A percentile compares a stretch with the other conserved stretches of the same genome.
phyloP scores from a whole-genome alignment of 352 stramenopile genomes.

The Globisporangium perplexum region DNA sequence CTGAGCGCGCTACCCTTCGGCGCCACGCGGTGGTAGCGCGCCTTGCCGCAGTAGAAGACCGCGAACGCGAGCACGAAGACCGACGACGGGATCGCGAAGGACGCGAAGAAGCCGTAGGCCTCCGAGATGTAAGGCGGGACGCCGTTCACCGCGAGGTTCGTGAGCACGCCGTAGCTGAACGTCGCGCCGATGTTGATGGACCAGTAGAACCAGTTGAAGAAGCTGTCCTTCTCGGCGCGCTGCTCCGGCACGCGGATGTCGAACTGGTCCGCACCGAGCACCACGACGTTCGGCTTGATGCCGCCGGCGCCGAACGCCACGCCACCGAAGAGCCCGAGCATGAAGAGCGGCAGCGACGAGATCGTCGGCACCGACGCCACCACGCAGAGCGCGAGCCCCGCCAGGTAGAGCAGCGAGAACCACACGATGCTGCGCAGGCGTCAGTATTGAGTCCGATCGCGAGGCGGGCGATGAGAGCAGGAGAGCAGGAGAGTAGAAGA shows the following conservation, averaged over 20 bases:
- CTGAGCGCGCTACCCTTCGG: constrained; percentile 73
- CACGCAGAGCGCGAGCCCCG: constrained; percentile 63
- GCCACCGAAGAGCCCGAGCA: constrained; percentile 78
- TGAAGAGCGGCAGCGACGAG: constrained; percentile 64
- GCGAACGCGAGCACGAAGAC: constrained; percentile 74
- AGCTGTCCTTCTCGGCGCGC: constrained; percentile 78
- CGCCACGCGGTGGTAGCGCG: constrained; percentile 56
- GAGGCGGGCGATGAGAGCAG: too few species aligned
- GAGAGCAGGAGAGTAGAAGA: too few species aligned
- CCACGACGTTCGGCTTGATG: constrained; percentile 76
- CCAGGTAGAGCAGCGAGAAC: constrained; percentile 73
- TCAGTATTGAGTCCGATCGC: too few species aligned
- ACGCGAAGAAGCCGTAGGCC: constrained; percentile 84
- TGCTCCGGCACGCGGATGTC: constrained; percentile 63
- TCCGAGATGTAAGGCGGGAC: constrained; percentile 75
- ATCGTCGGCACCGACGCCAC: constrained; percentile 47
- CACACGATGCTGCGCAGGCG: constrained; percentile 43
- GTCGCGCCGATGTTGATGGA: constrained; percentile 90
- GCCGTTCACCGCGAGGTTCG: constrained; percentile 88
- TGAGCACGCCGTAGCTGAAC: constrained; percentile 88
- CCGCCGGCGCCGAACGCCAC: constrained; percentile 65
- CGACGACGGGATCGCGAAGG: constrained; percentile 80
- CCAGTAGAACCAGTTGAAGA: constrained; percentile 95
- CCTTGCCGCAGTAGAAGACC: constrained; percentile 74
- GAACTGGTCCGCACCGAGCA: constrained; percentile 80